Conservation (phyloP, 1,284 basidiomycete genomes). For the Erythrobasidium hasegawianum region DNA sequence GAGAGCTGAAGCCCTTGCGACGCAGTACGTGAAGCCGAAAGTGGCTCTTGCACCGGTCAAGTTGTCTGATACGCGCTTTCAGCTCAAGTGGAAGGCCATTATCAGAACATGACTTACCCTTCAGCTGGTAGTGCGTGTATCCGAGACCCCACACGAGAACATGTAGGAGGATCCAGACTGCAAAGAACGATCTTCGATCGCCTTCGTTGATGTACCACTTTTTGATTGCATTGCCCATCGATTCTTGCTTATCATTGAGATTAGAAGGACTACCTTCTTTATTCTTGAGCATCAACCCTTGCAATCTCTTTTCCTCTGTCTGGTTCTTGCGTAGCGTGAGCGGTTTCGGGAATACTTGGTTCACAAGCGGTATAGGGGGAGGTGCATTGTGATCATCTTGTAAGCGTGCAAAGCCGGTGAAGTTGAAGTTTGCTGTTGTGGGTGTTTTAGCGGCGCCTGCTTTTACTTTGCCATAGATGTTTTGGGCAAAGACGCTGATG, state of each 20-base stretch:
- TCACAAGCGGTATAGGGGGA: background rate
- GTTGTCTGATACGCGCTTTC: constrained; percentile 39
- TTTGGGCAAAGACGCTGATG: constrained; percentile 1
- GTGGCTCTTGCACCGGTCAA: constrained; percentile 38
- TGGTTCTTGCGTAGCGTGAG: background rate
- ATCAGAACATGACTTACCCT: constrained; percentile 51
- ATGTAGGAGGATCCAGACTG: constrained; percentile 70
- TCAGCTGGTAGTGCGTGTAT: constrained; percentile 67
- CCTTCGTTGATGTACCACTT: constrained; percentile 88
- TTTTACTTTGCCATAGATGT: background rate
- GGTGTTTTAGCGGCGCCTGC: background rate
- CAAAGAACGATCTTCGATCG: constrained; percentile 65
- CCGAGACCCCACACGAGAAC: constrained; percentile 68
- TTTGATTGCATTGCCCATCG: constrained; percentile 49
- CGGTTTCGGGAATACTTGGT: constrained; percentile 2
- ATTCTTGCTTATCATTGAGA: background rate
- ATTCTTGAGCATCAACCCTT: constrained; percentile 28
- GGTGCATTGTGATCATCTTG: background rate
- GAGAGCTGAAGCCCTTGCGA: constrained; percentile 76
- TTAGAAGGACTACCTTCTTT: background rate
- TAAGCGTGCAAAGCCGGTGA: background rate
- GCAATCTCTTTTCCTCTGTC: constrained; percentile 10
- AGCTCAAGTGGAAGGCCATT: background rate
- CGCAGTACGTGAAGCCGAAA: constrained; percentile 54
- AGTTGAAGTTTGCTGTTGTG: background rate